Evolutionary conservation across 225 moss, liverwort and hornwort species (phyloP).

Genomic region (Ulota crispa): DNA sequence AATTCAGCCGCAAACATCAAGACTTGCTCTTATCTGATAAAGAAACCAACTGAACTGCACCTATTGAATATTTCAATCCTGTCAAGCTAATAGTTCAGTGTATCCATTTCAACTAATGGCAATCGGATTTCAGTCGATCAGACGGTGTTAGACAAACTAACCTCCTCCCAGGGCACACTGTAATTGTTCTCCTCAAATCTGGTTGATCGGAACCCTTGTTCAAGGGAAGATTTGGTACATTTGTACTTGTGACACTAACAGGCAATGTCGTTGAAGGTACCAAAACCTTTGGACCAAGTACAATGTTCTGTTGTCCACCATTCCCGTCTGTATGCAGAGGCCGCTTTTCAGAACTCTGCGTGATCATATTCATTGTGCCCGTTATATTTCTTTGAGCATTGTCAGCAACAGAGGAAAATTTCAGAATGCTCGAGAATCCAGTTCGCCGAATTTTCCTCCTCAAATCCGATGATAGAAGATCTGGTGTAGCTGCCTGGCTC

Average conservation of each 20-base stretch:
- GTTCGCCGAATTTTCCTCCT: conserved; percentile 51
- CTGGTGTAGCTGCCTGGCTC: conserved; percentile 30
- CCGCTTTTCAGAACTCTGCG: conserved; percentile 24
- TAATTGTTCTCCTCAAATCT: conserved; percentile 10
- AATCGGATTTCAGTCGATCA: conserved; percentile 1
- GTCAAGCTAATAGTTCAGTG: not conserved
- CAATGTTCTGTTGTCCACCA: conserved; percentile 7
- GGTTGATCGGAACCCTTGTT: conserved; percentile 15
- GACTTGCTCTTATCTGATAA: not conserved
- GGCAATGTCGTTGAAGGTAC: not conserved
- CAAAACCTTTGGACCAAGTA: conserved; percentile 4
- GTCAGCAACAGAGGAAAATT: conserved; percentile 18
- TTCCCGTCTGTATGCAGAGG: conserved; percentile 11
- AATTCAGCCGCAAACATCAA: not conserved
- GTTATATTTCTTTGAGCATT: conserved; percentile 10
- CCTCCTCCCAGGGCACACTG: conserved; percentile 26
- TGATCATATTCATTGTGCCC: conserved; percentile 7
- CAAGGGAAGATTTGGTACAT: not conserved
- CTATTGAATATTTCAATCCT: not conserved
- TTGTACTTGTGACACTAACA: conserved; percentile 4
- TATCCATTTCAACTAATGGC: conserved; percentile 3
- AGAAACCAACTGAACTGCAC: not conserved
- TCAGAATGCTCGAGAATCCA: conserved; percentile 38
- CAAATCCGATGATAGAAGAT: conserved; percentile 40
- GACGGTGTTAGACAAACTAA: conserved; percentile 17